Evolutionary conservation across 257 asterid species (phyloP).

Genomic region (Lantana camara): DNA sequence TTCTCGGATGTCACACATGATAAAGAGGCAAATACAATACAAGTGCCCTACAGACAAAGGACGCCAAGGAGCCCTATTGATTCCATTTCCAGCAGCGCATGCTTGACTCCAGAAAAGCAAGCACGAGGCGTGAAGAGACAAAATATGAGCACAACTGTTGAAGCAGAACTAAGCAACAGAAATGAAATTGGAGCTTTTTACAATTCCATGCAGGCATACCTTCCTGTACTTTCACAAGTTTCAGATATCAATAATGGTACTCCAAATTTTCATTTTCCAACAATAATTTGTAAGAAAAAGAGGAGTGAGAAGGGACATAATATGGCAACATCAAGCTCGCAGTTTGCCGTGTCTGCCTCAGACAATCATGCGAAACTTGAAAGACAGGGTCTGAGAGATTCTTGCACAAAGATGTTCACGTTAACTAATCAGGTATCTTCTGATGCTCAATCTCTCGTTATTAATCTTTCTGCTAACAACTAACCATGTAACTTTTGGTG

Average conservation of each 20-base stretch:
- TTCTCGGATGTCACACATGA: conserved; percentile 72
- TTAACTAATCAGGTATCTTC: conserved; percentile 33
- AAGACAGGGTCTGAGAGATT: conserved; percentile 20
- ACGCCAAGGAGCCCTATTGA: conserved; percentile 36
- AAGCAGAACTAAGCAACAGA: conserved; percentile 47
- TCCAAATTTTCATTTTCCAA: conserved; percentile 53
- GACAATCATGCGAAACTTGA: conserved; percentile 18
- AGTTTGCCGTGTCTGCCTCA: conserved; percentile 27
- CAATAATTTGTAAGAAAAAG: conserved; percentile 53
- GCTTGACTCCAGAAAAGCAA: conserved; percentile 45
- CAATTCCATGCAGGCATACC: conserved; percentile 57
- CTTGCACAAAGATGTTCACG: conserved; percentile 28
- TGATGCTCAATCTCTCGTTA: conserved; percentile 30
- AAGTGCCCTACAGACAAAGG: conserved; percentile 29
- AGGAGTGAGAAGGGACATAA: conserved; percentile 52
- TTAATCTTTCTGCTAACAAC: conserved; percentile 25
- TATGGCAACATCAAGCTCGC: conserved; percentile 39
- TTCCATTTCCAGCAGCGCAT: conserved; percentile 45
- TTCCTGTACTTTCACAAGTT: conserved; percentile 33
- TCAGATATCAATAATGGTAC: conserved; percentile 27
- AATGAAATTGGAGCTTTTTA: conserved; percentile 39
- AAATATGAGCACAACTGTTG: conserved; percentile 30
- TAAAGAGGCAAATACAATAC: conserved; percentile 50
- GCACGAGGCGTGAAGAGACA: conserved; percentile 54
- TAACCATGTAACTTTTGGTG: conserved; percentile 28